These are phyloP conservation scores for Pueraria montana DNA, from an alignment of 306 rosid genomes.

Conservation along the genomic window DNA sequence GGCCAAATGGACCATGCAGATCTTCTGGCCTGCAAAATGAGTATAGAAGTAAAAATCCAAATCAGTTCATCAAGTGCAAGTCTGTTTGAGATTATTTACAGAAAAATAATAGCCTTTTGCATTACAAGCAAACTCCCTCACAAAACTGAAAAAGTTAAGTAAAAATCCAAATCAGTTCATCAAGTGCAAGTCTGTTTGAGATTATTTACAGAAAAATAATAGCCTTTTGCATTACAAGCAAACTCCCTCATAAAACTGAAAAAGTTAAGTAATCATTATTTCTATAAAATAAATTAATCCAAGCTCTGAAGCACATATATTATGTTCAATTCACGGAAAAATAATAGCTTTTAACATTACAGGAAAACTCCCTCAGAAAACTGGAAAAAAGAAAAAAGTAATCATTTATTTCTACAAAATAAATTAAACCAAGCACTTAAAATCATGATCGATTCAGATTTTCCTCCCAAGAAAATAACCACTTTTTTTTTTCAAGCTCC, in stretches of 20 bases:
- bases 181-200: neutral
- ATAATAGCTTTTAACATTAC: neutral
- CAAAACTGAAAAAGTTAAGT: too few species aligned
- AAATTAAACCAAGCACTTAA: neutral
- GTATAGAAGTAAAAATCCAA: neutral
- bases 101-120: neutral
- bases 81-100: neutral
- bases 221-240: neutral
- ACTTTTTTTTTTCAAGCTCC: neutral
- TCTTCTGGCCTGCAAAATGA: constrained; percentile 72
- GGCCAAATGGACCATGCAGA: constrained; percentile 73
- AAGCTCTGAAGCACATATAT: neutral
- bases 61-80: neutral
- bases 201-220: neutral
- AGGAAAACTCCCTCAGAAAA: neutral
- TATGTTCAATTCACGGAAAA: neutral
- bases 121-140: neutral
- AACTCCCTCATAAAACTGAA: neutral
- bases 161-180: neutral
- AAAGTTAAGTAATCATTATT: too few species aligned
- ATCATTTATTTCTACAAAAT: neutral
- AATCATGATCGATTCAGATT: neutral
- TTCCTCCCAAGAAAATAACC: neutral
- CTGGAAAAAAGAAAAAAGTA: neutral
- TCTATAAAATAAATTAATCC: neutral